Conservation (phyloP, 768 basidiomycete genomes). For the Serendipita sp. region DNA sequence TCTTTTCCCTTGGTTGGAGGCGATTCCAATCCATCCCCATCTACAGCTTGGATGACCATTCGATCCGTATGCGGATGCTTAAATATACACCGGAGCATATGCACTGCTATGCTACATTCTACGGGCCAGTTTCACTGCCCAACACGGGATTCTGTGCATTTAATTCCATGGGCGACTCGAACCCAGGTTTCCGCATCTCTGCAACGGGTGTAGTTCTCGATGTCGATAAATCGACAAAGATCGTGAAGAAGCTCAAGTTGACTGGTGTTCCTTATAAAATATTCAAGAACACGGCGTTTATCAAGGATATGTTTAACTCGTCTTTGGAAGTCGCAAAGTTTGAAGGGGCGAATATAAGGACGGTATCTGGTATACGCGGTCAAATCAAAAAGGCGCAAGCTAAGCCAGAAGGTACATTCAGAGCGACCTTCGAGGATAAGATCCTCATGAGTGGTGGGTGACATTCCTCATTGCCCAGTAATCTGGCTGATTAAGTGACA, state of each 20-base stretch:
- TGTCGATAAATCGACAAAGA: conserved; percentile 80
- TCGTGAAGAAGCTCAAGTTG: conserved; percentile 96
- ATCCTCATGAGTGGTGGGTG: conserved; percentile 81
- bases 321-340: conserved; percentile 96
- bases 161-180: conserved; percentile 57
- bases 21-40: conserved; percentile 91
- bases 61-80: conserved; percentile 96
- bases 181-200: conserved; percentile 68
- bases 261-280: conserved; percentile 94
- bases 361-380: conserved; percentile 89
- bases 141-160: conserved; percentile 98
- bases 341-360: conserved; percentile 91
- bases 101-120: conserved; percentile 98
- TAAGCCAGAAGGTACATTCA: conserved; percentile 91
- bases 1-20: conserved; percentile 95
- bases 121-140: conserved; percentile 78
- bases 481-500: conserved; percentile 19
- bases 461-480: conserved; percentile 1
- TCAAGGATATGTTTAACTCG: conserved; percentile 92
- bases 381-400: conserved; percentile 91
- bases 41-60: conserved; percentile 94
- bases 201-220: conserved; percentile 94
- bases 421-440: conserved; percentile 98
- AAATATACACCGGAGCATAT: conserved; percentile 99
- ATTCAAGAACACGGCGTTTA: conserved; percentile 97